Conservation (phyloP, 495 filamentous ascomycete species). For the Aspergillus sparsus region DNA sequence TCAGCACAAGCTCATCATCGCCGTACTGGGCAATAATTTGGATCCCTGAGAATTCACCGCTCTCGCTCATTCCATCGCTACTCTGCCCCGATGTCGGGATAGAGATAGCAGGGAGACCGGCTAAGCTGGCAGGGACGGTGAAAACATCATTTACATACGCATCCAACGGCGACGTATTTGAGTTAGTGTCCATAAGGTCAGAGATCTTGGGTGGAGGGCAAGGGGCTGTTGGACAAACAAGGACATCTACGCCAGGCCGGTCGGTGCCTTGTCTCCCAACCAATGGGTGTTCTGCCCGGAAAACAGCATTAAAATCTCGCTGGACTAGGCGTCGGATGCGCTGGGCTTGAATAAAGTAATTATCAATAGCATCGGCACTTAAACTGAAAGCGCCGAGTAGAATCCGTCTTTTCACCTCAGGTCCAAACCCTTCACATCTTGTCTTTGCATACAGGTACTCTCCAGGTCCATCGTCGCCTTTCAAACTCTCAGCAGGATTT, state of each 20-base stretch:
- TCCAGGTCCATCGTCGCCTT: constrained; percentile 34
- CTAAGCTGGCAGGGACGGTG: constrained; percentile 91
- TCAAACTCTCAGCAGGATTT: constrained; percentile 41
- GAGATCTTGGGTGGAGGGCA: constrained; percentile 68
- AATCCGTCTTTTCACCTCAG: constrained; percentile 83
- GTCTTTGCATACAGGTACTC: constrained; percentile 73
- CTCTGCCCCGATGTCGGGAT: constrained; percentile 60
- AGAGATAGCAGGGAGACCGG: constrained; percentile 86
- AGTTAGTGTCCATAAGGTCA: constrained; percentile 43
- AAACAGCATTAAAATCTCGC: constrained; percentile 79
- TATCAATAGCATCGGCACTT: constrained; percentile 87
- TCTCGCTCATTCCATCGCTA: constrained; percentile 30
- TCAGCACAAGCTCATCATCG: constrained; percentile 65
- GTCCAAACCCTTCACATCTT: constrained; percentile 71
- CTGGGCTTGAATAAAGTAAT: constrained; percentile 96
- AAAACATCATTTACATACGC: constrained; percentile 91
- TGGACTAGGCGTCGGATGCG: constrained; percentile 80
- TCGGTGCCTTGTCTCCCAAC: constrained; percentile 35
- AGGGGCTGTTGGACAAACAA: constrained; percentile 86
- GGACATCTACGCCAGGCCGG: constrained; percentile 68
- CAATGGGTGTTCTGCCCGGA: constrained; percentile 67
- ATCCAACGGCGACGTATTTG: constrained; percentile 42
- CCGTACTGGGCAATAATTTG: constrained; percentile 92
- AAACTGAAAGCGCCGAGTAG: constrained; percentile 88
- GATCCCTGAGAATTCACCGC: constrained; percentile 61